Percentiles rank a stretch among this genome's conserved stretches.
phyloP scores from a whole-genome alignment of 495 filamentous ascomycete species.

The Copromyces sp. region DNA sequence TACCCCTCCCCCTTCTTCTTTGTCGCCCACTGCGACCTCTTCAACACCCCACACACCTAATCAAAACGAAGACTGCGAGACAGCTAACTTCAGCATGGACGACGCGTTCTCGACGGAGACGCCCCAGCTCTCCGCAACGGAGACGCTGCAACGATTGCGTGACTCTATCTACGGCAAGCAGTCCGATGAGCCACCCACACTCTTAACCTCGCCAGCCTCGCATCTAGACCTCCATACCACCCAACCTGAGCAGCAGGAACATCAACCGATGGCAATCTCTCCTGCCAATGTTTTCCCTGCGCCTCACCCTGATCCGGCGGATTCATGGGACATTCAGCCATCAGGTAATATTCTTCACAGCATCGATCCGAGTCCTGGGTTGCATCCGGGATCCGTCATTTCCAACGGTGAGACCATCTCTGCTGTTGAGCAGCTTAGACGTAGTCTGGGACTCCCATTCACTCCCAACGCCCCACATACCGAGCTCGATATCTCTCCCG shows the following conservation, averaged over 20 bases:
- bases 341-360: not conserved
- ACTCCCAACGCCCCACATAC: not conserved
- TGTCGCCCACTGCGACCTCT: not conserved
- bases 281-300: not conserved
- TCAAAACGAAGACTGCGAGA: not conserved
- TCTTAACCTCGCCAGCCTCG: not conserved
- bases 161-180: not conserved
- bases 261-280: not conserved
- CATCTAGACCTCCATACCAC: not conserved
- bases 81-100: not conserved
- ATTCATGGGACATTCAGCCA: not conserved
- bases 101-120: not conserved
- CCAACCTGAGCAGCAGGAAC: not conserved
- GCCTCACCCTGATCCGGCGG: not conserved
- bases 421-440: conserved; percentile 4
- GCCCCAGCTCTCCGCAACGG: not conserved
- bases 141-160: not conserved
- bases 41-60: not conserved
- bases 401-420: conserved; percentile 2
- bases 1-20: not conserved
- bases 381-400: not conserved
- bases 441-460: not conserved
- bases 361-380: not conserved
- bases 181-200: not conserved
- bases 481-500: not conserved